phyloP scores from a whole-genome alignment of 495 filamentous ascomycete species.

The Pyronema domesticum region DNA sequence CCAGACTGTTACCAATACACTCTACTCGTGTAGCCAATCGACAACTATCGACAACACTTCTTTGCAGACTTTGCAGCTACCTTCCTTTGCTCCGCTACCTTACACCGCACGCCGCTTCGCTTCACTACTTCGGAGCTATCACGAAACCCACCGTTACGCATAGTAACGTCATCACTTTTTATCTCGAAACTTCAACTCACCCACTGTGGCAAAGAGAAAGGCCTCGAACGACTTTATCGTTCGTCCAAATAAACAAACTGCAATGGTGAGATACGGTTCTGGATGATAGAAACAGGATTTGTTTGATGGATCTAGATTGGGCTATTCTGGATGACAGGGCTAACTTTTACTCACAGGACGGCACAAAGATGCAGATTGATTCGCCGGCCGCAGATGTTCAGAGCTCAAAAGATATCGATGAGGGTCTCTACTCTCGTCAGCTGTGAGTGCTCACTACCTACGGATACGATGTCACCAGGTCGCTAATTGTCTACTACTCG shows the following conservation, averaged over 20 bases:
- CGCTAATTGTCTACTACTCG: conserved; percentile 1
- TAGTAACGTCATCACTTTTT: not conserved
- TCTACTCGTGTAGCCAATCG: not conserved
- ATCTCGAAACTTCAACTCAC: not conserved
- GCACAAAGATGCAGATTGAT: conserved; percentile 29
- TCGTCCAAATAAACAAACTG: conserved; percentile 23
- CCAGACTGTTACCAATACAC: not conserved
- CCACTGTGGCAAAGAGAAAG: conserved; percentile 26
- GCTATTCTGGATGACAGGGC: not conserved
- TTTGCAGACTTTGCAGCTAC: not conserved
- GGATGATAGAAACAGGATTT: not conserved
- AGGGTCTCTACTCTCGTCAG: conserved; percentile 92
- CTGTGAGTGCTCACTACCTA: conserved; percentile 36
- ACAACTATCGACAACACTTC: not conserved
- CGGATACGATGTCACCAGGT: not conserved
- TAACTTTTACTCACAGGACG: conserved; percentile 8
- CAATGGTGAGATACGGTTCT: conserved; percentile 15
- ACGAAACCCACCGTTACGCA: not conserved
- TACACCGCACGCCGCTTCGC: no score
- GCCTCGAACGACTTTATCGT: conserved; percentile 21
- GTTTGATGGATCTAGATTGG: not conserved
- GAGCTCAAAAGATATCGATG: conserved; percentile 53
- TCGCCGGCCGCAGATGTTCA: conserved; percentile 26
- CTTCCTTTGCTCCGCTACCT: not conserved
- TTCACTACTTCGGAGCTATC: no score